Conservation (phyloP, 2,329 filamentous ascomycete genomes). For the Colletotrichum sp. region DNA sequence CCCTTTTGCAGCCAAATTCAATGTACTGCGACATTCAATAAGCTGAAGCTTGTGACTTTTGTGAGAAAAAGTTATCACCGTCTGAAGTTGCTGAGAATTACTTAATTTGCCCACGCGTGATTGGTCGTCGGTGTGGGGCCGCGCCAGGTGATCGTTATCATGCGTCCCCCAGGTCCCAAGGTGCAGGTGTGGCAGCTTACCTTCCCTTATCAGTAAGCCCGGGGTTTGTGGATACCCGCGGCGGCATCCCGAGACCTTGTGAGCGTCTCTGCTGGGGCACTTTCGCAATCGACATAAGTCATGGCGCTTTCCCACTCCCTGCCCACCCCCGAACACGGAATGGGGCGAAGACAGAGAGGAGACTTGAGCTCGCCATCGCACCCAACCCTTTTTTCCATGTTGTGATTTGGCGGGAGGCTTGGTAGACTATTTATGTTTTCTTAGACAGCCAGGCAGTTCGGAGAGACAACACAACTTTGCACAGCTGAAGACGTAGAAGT, state of each 20-base stretch:
- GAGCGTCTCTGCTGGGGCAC: conserved; percentile 5
- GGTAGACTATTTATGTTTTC: neutral
- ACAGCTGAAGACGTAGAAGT: neutral
- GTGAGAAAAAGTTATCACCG: conserved; percentile 12
- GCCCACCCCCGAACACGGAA: conserved; percentile 10
- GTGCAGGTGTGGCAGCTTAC: neutral
- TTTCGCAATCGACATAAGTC: conserved; percentile 17
- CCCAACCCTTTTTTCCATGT: neutral
- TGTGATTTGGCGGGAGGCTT: neutral
- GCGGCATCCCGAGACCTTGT: neutral
- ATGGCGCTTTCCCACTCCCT: neutral
- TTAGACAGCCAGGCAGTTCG: neutral
- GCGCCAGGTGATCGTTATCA: conserved; percentile 2
- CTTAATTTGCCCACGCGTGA: conserved; percentile 10
- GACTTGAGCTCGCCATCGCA: neutral
- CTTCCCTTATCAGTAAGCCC: conserved; percentile 16
- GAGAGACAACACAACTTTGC: too few relatives aligned
- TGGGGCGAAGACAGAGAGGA: neutral
- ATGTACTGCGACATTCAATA: neutral
- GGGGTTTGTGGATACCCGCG: neutral
- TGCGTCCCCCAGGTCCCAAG: conserved; percentile 2
- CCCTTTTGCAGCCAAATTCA: neutral
- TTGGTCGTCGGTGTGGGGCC: conserved; percentile 4
- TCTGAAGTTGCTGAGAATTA: conserved; percentile 20
- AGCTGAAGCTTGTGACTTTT: conserved; percentile 9